A percentile compares a stretch with the other conserved stretches of the same genome.
These are phyloP conservation scores for Colletotrichum incanum DNA, from an alignment of 2,329 filamentous ascomycete genomes.

Conservation along the genomic window DNA sequence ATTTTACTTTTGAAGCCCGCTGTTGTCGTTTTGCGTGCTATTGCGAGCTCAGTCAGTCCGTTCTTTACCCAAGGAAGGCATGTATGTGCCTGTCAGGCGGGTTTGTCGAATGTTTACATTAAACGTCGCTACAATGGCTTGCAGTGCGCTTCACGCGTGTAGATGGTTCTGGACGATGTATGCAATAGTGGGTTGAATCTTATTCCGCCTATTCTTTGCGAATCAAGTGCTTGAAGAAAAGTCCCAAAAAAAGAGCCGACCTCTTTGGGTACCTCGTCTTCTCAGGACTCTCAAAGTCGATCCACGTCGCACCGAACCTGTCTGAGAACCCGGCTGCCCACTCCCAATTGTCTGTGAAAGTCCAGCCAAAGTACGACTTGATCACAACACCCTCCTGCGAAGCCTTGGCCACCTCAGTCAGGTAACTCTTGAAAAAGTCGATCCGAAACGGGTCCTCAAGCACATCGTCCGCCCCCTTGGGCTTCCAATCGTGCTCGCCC, in stretches of 20 bases:
- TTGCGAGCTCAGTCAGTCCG: not conserved
- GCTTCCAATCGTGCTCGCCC: constrained; percentile 54
- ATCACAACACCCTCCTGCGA: constrained; percentile 56
- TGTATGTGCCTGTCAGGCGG: not conserved
- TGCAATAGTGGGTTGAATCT: not conserved
- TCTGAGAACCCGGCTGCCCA: constrained; percentile 60
- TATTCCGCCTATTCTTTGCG: not conserved
- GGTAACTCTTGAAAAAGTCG: constrained; percentile 56
- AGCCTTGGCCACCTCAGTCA: constrained; percentile 56
- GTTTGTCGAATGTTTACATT: not conserved
- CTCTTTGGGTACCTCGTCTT: constrained; percentile 55
- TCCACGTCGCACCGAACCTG: constrained; percentile 58
- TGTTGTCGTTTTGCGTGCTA: not conserved
- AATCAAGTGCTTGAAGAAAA: constrained; percentile 51
- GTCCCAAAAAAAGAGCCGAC: constrained; percentile 50
- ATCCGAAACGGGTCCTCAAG: constrained; percentile 57
- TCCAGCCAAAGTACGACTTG: constrained; percentile 60
- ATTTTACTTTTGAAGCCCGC: not conserved
- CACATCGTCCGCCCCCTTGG: constrained; percentile 50
- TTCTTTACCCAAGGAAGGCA: not conserved
- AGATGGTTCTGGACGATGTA: too few relatives aligned
- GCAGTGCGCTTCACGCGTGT: not conserved
- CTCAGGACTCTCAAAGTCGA: constrained; percentile 55
- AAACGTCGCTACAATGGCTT: not conserved
- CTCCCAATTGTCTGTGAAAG: constrained; percentile 61